Evolutionary conservation across 2,329 filamentous ascomycete species (phyloP).

Genomic region (Bipolaris sorokiniana): DNA sequence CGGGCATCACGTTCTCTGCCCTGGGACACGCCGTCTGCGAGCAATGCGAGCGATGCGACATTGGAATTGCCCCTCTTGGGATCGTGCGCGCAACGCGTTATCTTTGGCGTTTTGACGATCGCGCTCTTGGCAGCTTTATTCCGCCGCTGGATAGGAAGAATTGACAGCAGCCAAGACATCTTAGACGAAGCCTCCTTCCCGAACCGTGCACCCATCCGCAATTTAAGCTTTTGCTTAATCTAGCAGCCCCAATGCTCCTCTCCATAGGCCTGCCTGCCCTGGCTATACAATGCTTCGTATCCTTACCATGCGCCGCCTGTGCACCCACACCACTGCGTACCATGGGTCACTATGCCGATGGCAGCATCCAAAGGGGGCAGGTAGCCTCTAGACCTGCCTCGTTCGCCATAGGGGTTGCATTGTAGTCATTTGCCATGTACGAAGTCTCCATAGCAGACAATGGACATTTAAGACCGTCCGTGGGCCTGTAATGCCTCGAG

Average conservation of each 20-base stretch:
- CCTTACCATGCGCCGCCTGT: constrained; percentile 28
- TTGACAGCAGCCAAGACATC: constrained; percentile 36
- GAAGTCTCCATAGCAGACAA: constrained; percentile 17
- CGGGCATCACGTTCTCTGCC: background rate
- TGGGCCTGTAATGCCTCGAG: background rate
- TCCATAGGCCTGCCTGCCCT: constrained; percentile 23
- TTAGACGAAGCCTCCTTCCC: constrained; percentile 44
- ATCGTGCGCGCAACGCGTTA: constrained; percentile 10
- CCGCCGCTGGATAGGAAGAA: constrained; percentile 4
- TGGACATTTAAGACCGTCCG: constrained; percentile 30
- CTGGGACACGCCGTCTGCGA: background rate
- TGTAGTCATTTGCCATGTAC: constrained; percentile 13
- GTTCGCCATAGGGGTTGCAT: constrained; percentile 30
- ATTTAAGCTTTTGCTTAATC: constrained; percentile 41
- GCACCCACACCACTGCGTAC: constrained; percentile 19
- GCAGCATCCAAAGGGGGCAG: constrained; percentile 35
- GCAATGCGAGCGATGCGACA: background rate
- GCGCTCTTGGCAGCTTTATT: constrained; percentile 19
- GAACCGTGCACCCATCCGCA: constrained; percentile 28
- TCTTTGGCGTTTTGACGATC: constrained; percentile 22
- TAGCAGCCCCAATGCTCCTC: constrained; percentile 38
- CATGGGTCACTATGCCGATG: constrained; percentile 21
- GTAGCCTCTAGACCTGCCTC: constrained; percentile 35
- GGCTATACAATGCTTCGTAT: constrained; percentile 28
- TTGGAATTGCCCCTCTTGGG: background rate